A percentile compares a stretch with the other conserved stretches of the same genome.
These are phyloP conservation scores for Saprolegnia diclina DNA, from an alignment of 352 stramenopile genomes.

Conservation along the genomic window DNA sequence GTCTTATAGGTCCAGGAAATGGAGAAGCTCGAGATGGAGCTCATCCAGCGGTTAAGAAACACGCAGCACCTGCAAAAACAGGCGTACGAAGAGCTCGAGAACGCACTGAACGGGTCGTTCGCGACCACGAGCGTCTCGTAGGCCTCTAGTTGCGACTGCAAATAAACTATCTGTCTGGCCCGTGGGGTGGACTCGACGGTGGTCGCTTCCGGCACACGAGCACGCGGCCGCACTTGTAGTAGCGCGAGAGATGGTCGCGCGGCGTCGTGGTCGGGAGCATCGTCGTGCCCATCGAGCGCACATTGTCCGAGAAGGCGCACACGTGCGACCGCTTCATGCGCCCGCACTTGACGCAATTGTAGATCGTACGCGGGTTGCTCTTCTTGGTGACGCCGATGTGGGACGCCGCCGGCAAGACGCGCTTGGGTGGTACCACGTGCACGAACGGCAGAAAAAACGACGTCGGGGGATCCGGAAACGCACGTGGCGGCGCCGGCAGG, in stretches of 20 bases:
- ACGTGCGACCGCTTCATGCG: slow-evolving; percentile 21
- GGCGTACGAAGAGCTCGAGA: slow-evolving; percentile 78
- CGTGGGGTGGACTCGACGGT: not conserved
- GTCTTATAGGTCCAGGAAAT: slow-evolving; percentile 53
- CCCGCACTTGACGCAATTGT: slow-evolving; percentile 25
- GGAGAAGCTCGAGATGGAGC: slow-evolving; percentile 71
- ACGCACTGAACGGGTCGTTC: slow-evolving; percentile 45
- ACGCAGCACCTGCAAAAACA: slow-evolving; percentile 83
- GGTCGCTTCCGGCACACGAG: slow-evolving; percentile 6
- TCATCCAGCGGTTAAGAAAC: slow-evolving; percentile 75
- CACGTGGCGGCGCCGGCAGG: not conserved
- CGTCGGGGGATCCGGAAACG: not conserved
- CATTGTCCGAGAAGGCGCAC: slow-evolving; percentile 24
- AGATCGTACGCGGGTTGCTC: slow-evolving; percentile 20
- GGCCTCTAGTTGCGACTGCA: no score
- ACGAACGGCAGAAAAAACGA: slow-evolving; percentile 2
- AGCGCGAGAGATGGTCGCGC: slow-evolving; percentile 20
- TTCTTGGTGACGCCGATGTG: not conserved
- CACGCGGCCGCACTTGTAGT: slow-evolving; percentile 27
- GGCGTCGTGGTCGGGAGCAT: slow-evolving; percentile 7
- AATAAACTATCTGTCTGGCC: not conserved
- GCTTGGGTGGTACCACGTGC: not conserved
- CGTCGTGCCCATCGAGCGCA: slow-evolving; percentile 17
- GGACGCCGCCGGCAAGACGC: slow-evolving; percentile 9
- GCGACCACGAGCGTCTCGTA: slow-evolving; percentile 5